Percentiles rank a stretch among this genome's conserved stretches.
phyloP scores from a whole-genome alignment of 352 stramenopile genomes.

The Pythium vanterpoolii region DNA sequence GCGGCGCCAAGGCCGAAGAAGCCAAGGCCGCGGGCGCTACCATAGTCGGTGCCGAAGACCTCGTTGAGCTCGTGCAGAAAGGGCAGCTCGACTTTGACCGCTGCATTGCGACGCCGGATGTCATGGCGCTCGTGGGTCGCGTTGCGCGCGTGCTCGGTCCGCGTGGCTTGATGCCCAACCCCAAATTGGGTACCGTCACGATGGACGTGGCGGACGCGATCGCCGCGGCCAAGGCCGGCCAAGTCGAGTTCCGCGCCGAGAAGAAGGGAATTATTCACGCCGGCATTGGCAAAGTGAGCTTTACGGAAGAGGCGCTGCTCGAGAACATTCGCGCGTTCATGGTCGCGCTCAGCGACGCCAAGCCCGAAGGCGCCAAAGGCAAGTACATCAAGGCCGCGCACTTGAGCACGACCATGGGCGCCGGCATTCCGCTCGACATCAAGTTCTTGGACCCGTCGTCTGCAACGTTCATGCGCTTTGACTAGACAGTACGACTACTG shows the following conservation, averaged over 20 bases:
- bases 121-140: constrained; percentile 92
- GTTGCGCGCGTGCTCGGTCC: constrained; percentile 94
- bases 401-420: constrained; percentile 86
- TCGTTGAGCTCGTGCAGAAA: constrained; percentile 87
- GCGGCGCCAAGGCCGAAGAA: constrained; percentile 84
- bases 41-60: constrained; percentile 89
- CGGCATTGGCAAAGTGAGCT: constrained; percentile 87
- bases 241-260: constrained; percentile 88
- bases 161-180: constrained; percentile 97
- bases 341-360: constrained; percentile 88
- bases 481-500: constrained; percentile 31
- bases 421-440: constrained; percentile 70
- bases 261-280: constrained; percentile 91
- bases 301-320: constrained; percentile 86
- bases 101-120: constrained; percentile 90
- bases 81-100: constrained; percentile 90
- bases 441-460: constrained; percentile 84
- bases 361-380: constrained; percentile 91
- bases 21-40: constrained; percentile 86
- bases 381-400: constrained; percentile 92
- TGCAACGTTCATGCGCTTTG: constrained; percentile 84
- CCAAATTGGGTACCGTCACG: constrained; percentile 96
- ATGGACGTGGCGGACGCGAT: constrained; percentile 87
- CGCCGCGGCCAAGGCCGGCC: constrained; percentile 66
- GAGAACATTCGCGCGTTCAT: constrained; percentile 93